These are phyloP conservation scores for Calonectria fujianensis DNA, from an alignment of 2,329 filamentous ascomycete genomes.

Conservation along the genomic window DNA sequence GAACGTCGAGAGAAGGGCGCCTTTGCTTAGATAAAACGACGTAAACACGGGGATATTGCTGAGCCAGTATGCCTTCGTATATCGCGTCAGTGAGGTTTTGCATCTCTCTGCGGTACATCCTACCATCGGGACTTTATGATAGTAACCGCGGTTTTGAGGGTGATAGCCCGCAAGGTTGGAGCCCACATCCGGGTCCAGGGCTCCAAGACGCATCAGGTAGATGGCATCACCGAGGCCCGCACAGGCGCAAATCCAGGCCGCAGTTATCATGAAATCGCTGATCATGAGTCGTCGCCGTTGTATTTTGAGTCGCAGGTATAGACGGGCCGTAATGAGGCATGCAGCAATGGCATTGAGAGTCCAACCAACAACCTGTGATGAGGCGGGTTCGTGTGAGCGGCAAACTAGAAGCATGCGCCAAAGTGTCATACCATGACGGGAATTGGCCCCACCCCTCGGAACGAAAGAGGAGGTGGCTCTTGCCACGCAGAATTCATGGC, in stretches of 20 bases:
- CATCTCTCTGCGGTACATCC: background rate
- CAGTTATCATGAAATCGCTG: constrained; percentile 16
- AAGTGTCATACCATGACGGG: background rate
- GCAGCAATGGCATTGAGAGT: constrained; percentile 1
- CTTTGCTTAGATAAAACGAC: constrained; percentile 24
- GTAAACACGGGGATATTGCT: constrained; percentile 22
- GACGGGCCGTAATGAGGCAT: constrained; percentile 15
- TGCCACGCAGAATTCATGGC: background rate
- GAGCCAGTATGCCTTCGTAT: background rate
- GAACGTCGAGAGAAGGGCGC: constrained; percentile 22
- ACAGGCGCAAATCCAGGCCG: background rate
- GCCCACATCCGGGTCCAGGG: constrained; percentile 4
- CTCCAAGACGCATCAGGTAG: background rate
- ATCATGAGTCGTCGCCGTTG: constrained; percentile 6
- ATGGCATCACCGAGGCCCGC: background rate
- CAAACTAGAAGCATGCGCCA: background rate
- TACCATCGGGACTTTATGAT: background rate
- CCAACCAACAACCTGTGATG: constrained; percentile 13
- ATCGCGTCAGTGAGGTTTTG: background rate
- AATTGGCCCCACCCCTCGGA: background rate
- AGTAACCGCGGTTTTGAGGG: background rate
- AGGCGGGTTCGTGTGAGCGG: background rate
- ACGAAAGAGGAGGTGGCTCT: background rate
- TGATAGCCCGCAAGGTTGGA: background rate
- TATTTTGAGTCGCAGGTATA: constrained; percentile 27